These are phyloP conservation scores for Rhodamnia argentea DNA, from an alignment of 345 rosid species.

Conservation along the genomic window DNA sequence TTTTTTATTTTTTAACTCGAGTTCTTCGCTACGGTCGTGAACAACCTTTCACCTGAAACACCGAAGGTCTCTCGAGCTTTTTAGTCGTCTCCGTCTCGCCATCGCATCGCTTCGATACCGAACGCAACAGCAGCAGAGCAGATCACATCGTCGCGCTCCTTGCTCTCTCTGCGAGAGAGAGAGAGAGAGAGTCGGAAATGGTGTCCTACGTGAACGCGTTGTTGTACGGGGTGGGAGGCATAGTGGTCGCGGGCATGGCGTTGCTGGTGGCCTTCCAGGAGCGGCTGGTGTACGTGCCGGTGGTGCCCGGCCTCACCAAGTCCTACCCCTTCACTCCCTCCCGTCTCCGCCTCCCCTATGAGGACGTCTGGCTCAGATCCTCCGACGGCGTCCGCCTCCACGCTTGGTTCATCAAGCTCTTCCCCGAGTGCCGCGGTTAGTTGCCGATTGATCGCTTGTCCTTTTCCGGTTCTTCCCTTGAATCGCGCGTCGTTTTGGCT, in stretches of 20 bases:
- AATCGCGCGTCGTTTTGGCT: neutral
- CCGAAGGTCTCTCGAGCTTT: neutral
- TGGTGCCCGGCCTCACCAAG: slow-evolving; percentile 84
- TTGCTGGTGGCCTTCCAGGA: slow-evolving; percentile 91
- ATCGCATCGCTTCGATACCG: neutral
- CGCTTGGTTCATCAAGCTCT: slow-evolving; percentile 90
- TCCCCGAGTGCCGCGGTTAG: slow-evolving; percentile 72
- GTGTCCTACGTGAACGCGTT: slow-evolving; percentile 64
- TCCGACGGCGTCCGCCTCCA: slow-evolving; percentile 91
- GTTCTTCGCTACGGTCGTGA: neutral
- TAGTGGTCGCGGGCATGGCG: slow-evolving; percentile 86
- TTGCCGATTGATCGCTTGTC: neutral
- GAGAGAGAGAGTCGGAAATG: slow-evolving; percentile 22
- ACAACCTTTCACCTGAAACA: neutral
- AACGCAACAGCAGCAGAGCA: neutral
- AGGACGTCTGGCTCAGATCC: slow-evolving; percentile 94
- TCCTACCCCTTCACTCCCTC: slow-evolving; percentile 73
- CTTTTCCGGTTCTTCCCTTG: neutral
- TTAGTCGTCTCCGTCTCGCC: neutral
- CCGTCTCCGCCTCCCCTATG: slow-evolving; percentile 70
- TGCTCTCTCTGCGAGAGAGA: neutral
- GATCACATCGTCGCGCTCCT: neutral
- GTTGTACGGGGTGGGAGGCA: slow-evolving; percentile 83
- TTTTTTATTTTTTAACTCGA: neutral
- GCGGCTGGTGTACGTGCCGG: slow-evolving; percentile 91